Evolutionary conservation across 352 stramenopile species (phyloP), one percentile per base, ranked within the genome.

Genomic region (Globisporangium uncinulatum): DNA sequence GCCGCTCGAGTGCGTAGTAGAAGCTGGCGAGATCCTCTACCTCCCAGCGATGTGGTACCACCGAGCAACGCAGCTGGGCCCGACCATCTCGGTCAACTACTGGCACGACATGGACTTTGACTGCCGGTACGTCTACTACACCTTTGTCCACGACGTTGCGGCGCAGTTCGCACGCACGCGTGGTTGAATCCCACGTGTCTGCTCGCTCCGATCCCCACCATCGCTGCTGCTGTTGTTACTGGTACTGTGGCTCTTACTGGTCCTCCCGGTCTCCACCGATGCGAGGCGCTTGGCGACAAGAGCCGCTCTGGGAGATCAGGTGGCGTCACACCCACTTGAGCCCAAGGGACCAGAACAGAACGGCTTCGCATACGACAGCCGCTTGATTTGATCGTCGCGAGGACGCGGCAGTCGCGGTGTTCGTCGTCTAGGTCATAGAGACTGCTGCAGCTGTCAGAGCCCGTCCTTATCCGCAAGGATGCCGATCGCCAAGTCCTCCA

Each of bases 101-200:
- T 94, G 84, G 84, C 84, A 94, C 51, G 84, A 94, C 67, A 94
- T 94, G 84, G 73, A 90, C 48, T 94, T 94, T 43, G 82, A 94
- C 65, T 89, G 76, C 63, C 80, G 79, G 42, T 94, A 90, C 58
- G 80, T 91, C 15, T 94, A 94, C 70, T 94, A 86, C 64, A 94
- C 87, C 56, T 89, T 91, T 56, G 78, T 86, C 21, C 78, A 88
- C 34, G 70, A 76, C 24, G 52, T 94, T 17, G 74, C 72, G 0
- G 61, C 62, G 7, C 37, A 44, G 48, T 45, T 54, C 44, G 24
- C 21, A 29, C 24, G 24, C 24, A 29, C 24, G 24, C 24, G 24
- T 29, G 24, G 24, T 29, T 29, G 24, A 29, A 29, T 29, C 24
- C 24, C 24, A 29, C 24, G 24, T 29, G n/a, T 31, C 44, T 8